Conservation (phyloP, 495 filamentous ascomycete species). For the Aspergillus hancockii region DNA sequence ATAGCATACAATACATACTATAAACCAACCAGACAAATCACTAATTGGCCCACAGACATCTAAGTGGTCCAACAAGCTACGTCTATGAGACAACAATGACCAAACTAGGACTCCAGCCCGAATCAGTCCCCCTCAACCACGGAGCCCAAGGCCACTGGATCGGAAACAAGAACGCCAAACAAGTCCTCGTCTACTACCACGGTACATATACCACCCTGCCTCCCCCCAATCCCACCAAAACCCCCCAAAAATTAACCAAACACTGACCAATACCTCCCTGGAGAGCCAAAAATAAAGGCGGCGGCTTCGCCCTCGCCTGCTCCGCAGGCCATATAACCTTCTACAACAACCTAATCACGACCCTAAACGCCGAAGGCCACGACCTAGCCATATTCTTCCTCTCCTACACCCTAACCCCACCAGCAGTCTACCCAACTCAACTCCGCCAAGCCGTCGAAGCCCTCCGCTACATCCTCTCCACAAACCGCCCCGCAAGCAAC, state of each 20-base stretch:
- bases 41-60: conserved; percentile 24
- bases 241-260: background rate
- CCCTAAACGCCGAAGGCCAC: conserved; percentile 43
- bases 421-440: conserved; percentile 56
- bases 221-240: background rate
- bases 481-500: conserved; percentile 38
- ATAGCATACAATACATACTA: background rate
- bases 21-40: background rate
- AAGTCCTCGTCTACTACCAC: conserved; percentile 60
- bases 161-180: conserved; percentile 55
- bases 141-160: conserved; percentile 60
- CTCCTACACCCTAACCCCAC: conserved; percentile 58
- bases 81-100: conserved; percentile 49
- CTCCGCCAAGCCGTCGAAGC: conserved; percentile 54
- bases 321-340: conserved; percentile 46
- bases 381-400: conserved; percentile 53
- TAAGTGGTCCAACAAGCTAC: conserved; percentile 40
- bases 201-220: conserved; percentile 35
- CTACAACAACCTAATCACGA: conserved; percentile 42
- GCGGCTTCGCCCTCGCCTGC: conserved; percentile 56
- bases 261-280: background rate
- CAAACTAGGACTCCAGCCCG: conserved; percentile 45
- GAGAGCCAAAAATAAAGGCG: conserved; percentile 43
- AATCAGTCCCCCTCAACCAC: conserved; percentile 48
- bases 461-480: conserved; percentile 54